Evolutionary conservation across 305 asterid species (phyloP).

Genomic region (Coffea humblotiana): DNA sequence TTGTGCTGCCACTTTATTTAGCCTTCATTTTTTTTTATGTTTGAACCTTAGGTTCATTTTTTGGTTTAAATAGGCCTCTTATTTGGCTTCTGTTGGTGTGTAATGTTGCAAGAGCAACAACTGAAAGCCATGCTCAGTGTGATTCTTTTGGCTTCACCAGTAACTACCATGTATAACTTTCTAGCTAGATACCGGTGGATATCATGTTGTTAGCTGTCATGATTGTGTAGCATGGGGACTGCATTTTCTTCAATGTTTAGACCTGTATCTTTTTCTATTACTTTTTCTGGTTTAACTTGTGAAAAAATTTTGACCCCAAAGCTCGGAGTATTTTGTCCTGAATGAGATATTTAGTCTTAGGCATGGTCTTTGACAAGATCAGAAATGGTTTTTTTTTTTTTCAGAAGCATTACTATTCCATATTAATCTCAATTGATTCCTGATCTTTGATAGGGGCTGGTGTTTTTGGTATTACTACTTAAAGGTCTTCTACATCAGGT

Average conservation of each 20-base stretch:
- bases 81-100: neutral
- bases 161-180: neutral
- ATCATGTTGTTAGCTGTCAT: neutral
- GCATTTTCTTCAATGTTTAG: neutral
- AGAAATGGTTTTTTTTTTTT: neutral
- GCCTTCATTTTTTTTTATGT: neutral
- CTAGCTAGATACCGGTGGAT: neutral
- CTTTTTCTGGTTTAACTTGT: neutral
- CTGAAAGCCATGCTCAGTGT: neutral
- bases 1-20: neutral
- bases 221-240: neutral
- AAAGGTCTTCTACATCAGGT: neutral
- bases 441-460: neutral
- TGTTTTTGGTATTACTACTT: neutral
- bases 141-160: neutral
- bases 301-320: neutral
- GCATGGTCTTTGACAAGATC: neutral
- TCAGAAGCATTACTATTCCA: neutral
- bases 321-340: neutral
- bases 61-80: neutral
- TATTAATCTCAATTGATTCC: neutral
- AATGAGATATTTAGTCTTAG: neutral
- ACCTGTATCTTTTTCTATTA: neutral
- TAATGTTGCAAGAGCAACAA: neutral
- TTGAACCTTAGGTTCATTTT: neutral